Evolutionary conservation across 2,329 filamentous ascomycete species (phyloP), one percentile per base, ranked within the genome.

Genomic region (Sporothrix mexicana): DNA sequence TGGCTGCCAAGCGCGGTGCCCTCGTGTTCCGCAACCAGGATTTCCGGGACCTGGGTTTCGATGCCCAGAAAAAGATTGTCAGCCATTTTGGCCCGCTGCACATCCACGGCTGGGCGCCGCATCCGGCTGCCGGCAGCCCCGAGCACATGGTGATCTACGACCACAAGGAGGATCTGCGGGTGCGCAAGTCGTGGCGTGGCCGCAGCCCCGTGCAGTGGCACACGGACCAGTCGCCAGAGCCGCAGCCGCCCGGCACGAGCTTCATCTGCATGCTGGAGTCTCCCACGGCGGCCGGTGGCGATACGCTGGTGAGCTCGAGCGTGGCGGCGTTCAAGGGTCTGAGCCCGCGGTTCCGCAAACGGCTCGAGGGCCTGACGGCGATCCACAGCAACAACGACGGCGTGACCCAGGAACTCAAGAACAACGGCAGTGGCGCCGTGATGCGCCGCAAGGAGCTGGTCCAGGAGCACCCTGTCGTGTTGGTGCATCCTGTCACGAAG

Each of bases 401-500:
- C 41, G 68, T 70, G 20, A 49, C 68, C 10, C 68, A 70, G 12
- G 68, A 70, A 13, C 68, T 70, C 67, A 59, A 59, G 41, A 70
- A 70, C 53, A 59, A 59, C 23, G 68, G 68, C 41, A 20, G n/a
- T 1, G 55, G 23, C 8, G 68, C 68, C 8, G 68, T 70, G 25
- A 68, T 73, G 61, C 72, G 72, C 20, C 66, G 72, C 69, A 67
- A 72, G 51, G 72, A 93, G 0, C 89, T 96, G 1, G 86, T 89
- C 1, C 90, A 88, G 61, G 88, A 90, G 69, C 94, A 97, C 78
- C 94, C 94, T 0, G 84, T 97, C 74, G 89, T 97, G 2, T 85
- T 93, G n/a, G 95, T 93, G 0, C 93, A 97, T 79, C 93, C 93
- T 0, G 88, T 86, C 5, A 97, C 93, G 0, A 92, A 93, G 13